Evolutionary conservation across 2,329 filamentous ascomycete genomes (phyloP).

Genomic region (Colletotrichum sansevieriae): DNA sequence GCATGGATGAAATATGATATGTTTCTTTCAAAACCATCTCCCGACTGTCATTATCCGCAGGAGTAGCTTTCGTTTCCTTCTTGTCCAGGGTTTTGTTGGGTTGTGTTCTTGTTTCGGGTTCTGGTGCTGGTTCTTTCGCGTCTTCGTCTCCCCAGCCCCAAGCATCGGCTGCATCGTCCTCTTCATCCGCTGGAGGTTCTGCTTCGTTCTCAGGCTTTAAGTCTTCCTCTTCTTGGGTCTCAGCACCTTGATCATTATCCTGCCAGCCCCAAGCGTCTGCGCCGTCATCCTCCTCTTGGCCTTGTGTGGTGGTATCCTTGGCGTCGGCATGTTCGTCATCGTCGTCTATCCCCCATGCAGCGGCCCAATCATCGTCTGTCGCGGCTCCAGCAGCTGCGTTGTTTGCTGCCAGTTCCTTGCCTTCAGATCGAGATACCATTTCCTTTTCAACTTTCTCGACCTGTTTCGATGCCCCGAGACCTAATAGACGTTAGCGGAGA

Average conservation of each 20-base stretch:
- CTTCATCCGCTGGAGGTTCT: conserved; percentile 49
- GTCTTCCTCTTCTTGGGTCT: conserved; percentile 47
- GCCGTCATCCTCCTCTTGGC: conserved; percentile 55
- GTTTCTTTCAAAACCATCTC: conserved; percentile 86
- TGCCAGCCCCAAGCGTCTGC: conserved; percentile 89
- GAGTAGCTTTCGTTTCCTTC: conserved; percentile 35
- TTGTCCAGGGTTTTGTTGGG: conserved; percentile 38
- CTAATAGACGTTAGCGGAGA: conserved; percentile 32
- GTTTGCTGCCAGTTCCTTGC: conserved; percentile 72
- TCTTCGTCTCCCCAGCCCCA: conserved; percentile 90
- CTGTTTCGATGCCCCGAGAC: conserved; percentile 72
- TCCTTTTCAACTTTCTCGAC: conserved; percentile 91
- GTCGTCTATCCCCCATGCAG: conserved; percentile 82
- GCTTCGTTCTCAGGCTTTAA: conserved; percentile 39
- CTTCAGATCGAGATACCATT: conserved; percentile 76
- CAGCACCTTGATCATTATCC: conserved; percentile 68
- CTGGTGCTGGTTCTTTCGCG: conserved; percentile 47
- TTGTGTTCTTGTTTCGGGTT: conserved; percentile 46
- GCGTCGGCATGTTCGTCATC: conserved; percentile 47
- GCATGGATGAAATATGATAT: conserved; percentile 90
- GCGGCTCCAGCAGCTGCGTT: conserved; percentile 56
- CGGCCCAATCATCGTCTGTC: conserved; percentile 77
- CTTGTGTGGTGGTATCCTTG: conserved; percentile 44
- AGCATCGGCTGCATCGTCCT: conserved; percentile 72
- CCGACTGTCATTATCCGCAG: conserved; percentile 56